These are phyloP conservation scores for Alternaria metachromatica DNA, from an alignment of 2,329 filamentous ascomycete genomes.

Conservation along the genomic window DNA sequence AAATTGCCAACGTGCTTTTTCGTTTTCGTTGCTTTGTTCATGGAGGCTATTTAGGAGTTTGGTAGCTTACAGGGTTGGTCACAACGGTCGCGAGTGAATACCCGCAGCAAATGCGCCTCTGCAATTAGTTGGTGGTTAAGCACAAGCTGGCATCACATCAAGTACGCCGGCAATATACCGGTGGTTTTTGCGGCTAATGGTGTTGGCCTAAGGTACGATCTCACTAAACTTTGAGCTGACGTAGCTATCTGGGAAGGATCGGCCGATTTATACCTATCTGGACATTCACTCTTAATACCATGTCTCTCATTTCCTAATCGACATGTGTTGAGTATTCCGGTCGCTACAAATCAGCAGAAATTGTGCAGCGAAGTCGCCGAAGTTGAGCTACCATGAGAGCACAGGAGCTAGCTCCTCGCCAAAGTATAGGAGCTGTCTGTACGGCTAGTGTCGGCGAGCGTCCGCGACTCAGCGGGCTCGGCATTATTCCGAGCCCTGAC, in stretches of 20 bases:
- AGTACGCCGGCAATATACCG: not conserved
- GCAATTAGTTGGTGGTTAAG: not conserved
- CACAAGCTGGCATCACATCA: not conserved
- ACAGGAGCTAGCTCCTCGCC: not conserved
- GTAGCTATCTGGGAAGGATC: not conserved
- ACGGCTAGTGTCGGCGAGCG: not conserved
- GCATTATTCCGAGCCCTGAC: not conserved
- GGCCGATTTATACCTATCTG: not conserved
- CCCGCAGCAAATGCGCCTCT: not conserved
- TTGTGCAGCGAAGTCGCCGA: not conserved
- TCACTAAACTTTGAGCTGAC: not conserved
- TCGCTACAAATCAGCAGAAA: not conserved
- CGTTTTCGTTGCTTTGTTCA: not conserved
- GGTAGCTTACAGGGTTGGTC: not conserved
- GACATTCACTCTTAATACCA: not conserved
- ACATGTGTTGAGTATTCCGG: not conserved
- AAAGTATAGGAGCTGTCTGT: not conserved
- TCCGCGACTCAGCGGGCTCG: not conserved
- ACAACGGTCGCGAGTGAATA: not conserved
- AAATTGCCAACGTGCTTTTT: not conserved
- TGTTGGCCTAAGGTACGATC: not conserved
- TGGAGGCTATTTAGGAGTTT: not conserved
- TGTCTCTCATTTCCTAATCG: not conserved
- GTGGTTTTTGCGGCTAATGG: not conserved
- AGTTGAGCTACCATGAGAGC: not conserved